These are phyloP conservation scores for Jackrogersella multiformis DNA, from an alignment of 495 filamentous ascomycete genomes.

Conservation along the genomic window DNA sequence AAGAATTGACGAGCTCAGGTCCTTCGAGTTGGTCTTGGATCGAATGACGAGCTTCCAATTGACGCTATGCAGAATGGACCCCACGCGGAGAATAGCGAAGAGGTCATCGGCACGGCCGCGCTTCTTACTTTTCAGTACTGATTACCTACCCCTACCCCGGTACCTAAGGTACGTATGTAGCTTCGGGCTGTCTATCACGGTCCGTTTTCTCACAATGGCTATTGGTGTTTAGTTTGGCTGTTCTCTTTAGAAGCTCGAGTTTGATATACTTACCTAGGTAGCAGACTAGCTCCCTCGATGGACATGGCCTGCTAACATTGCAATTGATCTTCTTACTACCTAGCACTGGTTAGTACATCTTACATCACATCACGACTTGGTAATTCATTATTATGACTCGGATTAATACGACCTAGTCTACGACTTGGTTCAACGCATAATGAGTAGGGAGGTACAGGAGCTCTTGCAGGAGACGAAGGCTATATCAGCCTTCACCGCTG, in stretches of 20 bases:
- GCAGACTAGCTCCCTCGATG: no score
- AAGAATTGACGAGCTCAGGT: background rate
- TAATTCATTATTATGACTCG: no score
- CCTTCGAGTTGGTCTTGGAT: constrained; percentile 8
- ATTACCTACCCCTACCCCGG: no score
- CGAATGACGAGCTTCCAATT: constrained; percentile 21
- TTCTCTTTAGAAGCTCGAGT: background rate
- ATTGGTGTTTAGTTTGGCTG: constrained; percentile 5
- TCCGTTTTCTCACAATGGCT: constrained; percentile 5
- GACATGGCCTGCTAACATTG: no score
- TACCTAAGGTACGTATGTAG: no score
- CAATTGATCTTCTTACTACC: no score
- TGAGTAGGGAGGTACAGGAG: background rate
- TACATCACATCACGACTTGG: no score
- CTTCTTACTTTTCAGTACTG: background rate
- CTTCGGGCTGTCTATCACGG: constrained; percentile 18
- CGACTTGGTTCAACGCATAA: constrained; percentile 4
- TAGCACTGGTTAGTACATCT: no score
- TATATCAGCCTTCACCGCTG: constrained; percentile 42
- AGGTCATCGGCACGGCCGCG: constrained; percentile 15
- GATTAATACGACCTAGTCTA: no score
- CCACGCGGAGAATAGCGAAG: background rate
- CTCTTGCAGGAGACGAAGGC: constrained; percentile 20
- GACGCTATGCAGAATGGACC: constrained; percentile 1
- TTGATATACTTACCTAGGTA: no score